Evolutionary conservation across 495 filamentous ascomycete species (phyloP), one percentile per base, ranked within the genome.

Genomic region (Penicillium ochrochloron): DNA sequence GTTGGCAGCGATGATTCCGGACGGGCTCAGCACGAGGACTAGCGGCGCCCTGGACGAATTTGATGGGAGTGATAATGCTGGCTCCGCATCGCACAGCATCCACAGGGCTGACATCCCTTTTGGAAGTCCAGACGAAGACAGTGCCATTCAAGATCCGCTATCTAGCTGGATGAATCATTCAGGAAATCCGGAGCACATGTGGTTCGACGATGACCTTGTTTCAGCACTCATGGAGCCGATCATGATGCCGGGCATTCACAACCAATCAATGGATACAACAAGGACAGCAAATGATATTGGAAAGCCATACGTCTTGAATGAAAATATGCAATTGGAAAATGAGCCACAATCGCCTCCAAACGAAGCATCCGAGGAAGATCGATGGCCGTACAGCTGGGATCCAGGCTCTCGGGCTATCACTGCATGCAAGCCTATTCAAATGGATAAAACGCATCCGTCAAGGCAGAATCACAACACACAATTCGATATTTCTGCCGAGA

Each of bases 311-410:
- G 37, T 2, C 11, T 48, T 48, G 7, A 48, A 17, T 5, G 50
- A 12, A 53, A 25, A 14, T 6, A 33, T 53, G 31, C 42, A 33
- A 9, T 4, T 12, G 39, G 34, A 34, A 15, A 29, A 14, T 19
- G 51, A 51, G 31, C 52, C 60, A 6, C 19, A 15, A 42, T 57
- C 52, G 0, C 60, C 60, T 35, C 60, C 60, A 15, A 62, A 62
- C 37, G 60, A 62, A 50, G 60, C 60, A n/a, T 62, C 60, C 15
- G 52, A 62, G 21, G 60, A 62, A 33, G 60, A 62, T 31, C 54
- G 52, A 57, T 62, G 60, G 60, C 60, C 60, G 19, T 62, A 50
- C 21, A 62, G 31, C 21, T 62, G 60, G 60, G 41, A 62, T n/a
- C 60, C 60, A 15, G 60, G 39, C 2, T 62, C 60, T 35, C 60